Evolutionary conservation across 768 basidiomycete genomes (phyloP).

Genomic region (Termitomyces sp.): DNA sequence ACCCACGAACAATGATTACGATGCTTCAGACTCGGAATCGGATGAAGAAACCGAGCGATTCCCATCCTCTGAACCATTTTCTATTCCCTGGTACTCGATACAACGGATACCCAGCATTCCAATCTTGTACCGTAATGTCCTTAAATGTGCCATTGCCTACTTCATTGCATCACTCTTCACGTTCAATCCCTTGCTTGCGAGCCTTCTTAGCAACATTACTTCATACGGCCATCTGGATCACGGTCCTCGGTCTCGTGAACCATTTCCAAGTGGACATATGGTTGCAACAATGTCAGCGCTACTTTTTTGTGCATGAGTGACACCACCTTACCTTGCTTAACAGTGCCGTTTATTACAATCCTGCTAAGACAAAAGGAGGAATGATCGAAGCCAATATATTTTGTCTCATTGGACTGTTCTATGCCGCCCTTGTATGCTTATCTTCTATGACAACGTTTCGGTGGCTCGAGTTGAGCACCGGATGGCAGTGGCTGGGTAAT

Average conservation of each 20-base stretch:
- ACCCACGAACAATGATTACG: constrained; percentile 12
- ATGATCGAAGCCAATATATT: constrained; percentile 91
- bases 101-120: constrained; percentile 34
- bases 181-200: constrained; percentile 71
- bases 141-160: constrained; percentile 92
- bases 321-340: neutral
- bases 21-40: constrained; percentile 15
- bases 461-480: constrained; percentile 67
- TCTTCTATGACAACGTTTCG: constrained; percentile 75
- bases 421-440: constrained; percentile 68
- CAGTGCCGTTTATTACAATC: constrained; percentile 86
- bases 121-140: constrained; percentile 58
- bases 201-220: constrained; percentile 56
- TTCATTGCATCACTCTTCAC: constrained; percentile 90
- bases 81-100: constrained; percentile 12
- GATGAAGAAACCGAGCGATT: constrained; percentile 6
- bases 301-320: neutral
- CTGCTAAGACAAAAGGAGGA: constrained; percentile 86
- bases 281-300: constrained; percentile 83
- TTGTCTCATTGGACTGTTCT: constrained; percentile 65
- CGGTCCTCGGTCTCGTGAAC: constrained; percentile 40
- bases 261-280: constrained; percentile 83
- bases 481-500: constrained; percentile 73
- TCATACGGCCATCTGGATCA: constrained; percentile 25
- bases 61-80: constrained; percentile 1